phyloP scores from a whole-genome alignment of 306 rosid species.

The Quercus berberidifolia region DNA sequence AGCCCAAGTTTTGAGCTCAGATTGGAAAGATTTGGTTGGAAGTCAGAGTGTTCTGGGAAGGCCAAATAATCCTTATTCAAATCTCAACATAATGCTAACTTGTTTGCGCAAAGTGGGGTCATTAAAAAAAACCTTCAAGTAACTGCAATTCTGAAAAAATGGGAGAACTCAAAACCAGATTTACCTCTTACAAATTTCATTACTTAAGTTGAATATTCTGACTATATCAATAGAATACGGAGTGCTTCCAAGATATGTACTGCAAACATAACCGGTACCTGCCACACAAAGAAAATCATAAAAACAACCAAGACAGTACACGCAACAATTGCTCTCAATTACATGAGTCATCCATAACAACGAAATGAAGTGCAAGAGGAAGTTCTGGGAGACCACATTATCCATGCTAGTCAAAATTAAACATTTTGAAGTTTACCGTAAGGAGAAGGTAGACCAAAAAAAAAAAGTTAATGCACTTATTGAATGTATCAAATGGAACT shows the following conservation, averaged over 20 bases:
- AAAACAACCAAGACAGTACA: neutral
- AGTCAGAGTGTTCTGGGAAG: no score
- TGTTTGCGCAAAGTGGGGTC: neutral
- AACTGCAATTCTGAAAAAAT: neutral
- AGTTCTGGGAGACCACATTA: neutral
- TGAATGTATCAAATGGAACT: neutral
- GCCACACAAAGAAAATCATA: constrained; percentile 25
- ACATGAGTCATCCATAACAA: neutral
- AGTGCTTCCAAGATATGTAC: constrained; percentile 54
- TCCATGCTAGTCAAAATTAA: neutral
- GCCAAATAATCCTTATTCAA: neutral
- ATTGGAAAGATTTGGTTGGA: neutral
- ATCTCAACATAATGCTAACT: neutral
- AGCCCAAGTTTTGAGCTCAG: neutral
- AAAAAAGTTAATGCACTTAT: neutral
- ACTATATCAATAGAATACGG: constrained; percentile 82
- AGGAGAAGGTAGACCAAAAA: neutral
- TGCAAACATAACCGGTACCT: constrained; percentile 82
- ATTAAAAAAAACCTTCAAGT: neutral
- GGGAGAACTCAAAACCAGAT: neutral
- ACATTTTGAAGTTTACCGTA: neutral
- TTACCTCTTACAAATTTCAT: constrained; percentile 77
- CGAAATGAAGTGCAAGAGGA: neutral
- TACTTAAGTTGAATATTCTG: constrained; percentile 74
- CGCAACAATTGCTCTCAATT: neutral